A percentile compares a stretch with the other conserved stretches of the same genome.
phyloP scores from a whole-genome alignment of 192 early-diverging fungal genomes.

The Endogone sp. region DNA sequence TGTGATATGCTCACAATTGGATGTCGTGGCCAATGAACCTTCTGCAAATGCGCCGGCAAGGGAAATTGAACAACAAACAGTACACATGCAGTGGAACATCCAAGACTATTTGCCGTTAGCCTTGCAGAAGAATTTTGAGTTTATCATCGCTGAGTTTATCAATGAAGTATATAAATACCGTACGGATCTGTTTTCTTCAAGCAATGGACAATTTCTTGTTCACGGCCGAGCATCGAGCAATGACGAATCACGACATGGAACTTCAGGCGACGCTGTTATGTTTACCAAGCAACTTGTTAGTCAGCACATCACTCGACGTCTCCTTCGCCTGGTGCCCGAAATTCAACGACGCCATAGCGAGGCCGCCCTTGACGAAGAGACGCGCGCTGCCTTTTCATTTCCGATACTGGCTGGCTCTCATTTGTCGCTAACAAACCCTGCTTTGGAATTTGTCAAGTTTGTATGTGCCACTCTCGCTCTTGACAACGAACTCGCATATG shows the following conservation, averaged over 20 bases:
- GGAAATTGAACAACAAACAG: background rate
- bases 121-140: conserved; percentile 67
- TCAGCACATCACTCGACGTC: conserved; percentile 56
- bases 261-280: background rate
- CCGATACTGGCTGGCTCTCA: conserved; percentile 62
- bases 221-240: background rate
- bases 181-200: conserved; percentile 5
- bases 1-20: conserved; percentile 19
- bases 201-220: background rate
- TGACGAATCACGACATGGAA: conserved; percentile 1
- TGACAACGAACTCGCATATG: conserved; percentile 63
- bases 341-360: conserved; percentile 42
- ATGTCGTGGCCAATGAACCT: background rate
- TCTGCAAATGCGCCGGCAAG: background rate
- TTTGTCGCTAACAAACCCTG: conserved; percentile 59
- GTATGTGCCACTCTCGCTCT: conserved; percentile 74
- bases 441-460: conserved; percentile 82
- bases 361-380: background rate
- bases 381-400: conserved; percentile 25
- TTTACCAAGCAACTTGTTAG: conserved; percentile 38
- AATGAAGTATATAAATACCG: conserved; percentile 54
- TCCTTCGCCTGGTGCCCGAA: conserved; percentile 58
- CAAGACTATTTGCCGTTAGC: conserved; percentile 78
- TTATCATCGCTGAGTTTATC: conserved; percentile 69
- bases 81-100: conserved; percentile 89